These are phyloP conservation scores for Phoma sp. DNA, from an alignment of 2,329 filamentous ascomycete species.

Conservation along the genomic window DNA sequence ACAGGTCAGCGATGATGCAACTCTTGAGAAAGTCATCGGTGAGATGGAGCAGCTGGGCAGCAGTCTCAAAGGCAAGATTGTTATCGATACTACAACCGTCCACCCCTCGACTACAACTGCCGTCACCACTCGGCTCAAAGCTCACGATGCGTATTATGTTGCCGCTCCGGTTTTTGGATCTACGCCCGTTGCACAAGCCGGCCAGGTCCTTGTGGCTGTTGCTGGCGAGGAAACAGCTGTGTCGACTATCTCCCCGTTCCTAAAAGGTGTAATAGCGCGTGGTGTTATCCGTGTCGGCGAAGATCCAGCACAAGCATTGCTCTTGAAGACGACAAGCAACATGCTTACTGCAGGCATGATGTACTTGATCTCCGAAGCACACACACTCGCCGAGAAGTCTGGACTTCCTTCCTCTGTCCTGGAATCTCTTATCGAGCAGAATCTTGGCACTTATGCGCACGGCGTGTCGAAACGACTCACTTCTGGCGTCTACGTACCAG, in stretches of 20 bases:
- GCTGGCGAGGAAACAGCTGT: conserved; percentile 52
- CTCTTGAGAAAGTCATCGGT: conserved; percentile 44
- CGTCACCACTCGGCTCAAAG: conserved; percentile 35
- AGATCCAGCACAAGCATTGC: conserved; percentile 52
- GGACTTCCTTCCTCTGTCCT: conserved; percentile 51
- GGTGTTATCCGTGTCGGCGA: conserved; percentile 53
- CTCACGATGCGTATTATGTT: conserved; percentile 48
- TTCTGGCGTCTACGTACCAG: conserved; percentile 33
- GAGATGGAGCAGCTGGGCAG: conserved; percentile 25
- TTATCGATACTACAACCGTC: conserved; percentile 60
- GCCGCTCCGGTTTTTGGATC: conserved; percentile 60
- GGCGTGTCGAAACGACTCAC: conserved; percentile 38
- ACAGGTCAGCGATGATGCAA: conserved; percentile 52
- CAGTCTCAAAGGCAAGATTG: conserved; percentile 48
- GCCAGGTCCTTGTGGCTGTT: conserved; percentile 55
- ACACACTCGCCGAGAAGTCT: conserved; percentile 57
- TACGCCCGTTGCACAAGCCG: conserved; percentile 56
- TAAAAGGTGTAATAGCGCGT: conserved; percentile 51
- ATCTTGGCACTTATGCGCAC: conserved; percentile 37
- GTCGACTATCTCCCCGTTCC: conserved; percentile 46
- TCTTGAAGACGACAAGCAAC: conserved; percentile 59
- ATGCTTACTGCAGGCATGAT: conserved; percentile 59
- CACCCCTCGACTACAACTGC: conserved; percentile 53
- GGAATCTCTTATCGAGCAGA: conserved; percentile 51
- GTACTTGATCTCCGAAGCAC: conserved; percentile 58